Conservation (phyloP, 164 flowering plant genomes). For the Platanus orientalis region DNA sequence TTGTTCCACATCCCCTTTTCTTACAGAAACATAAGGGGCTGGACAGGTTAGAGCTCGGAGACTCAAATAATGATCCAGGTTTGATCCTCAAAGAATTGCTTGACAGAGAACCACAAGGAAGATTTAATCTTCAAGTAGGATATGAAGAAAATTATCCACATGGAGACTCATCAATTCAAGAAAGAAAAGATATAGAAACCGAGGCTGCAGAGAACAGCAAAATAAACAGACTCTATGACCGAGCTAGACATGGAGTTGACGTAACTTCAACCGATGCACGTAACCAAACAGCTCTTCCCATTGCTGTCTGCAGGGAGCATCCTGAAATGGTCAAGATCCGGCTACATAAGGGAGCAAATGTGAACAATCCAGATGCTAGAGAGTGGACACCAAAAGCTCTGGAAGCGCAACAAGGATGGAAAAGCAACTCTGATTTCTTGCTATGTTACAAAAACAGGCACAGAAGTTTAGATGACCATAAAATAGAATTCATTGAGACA, state of each 20-base stretch:
- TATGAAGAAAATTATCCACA: conserved; percentile 19
- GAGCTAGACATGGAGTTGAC: conserved; percentile 14
- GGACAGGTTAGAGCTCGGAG: conserved; percentile 27
- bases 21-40: conserved; percentile 52
- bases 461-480: conserved; percentile 30
- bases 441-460: conserved; percentile 27
- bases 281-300: conserved; percentile 42
- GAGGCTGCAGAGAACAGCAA: conserved; percentile 15
- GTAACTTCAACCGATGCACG: conserved; percentile 20
- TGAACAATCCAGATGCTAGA: conserved; percentile 37
- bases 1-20: conserved; percentile 3
- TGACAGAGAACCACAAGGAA: conserved; percentile 22
- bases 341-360: conserved; percentile 40
- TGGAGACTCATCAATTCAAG: conserved; percentile 13
- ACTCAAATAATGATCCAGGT: conserved; percentile 27
- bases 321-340: conserved; percentile 39
- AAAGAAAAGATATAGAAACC: conserved; percentile 14
- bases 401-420: conserved; percentile 36
- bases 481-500: conserved; percentile 26
- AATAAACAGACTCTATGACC: conserved; percentile 5
- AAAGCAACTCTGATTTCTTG: conserved; percentile 34
- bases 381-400: conserved; percentile 44
- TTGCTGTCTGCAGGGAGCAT: conserved; percentile 36
- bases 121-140: conserved; percentile 13
- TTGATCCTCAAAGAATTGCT: conserved; percentile 28